Base-by-base conservation (phyloP, 768 basidiomycete species). In the Lactarius indigo region DNA sequence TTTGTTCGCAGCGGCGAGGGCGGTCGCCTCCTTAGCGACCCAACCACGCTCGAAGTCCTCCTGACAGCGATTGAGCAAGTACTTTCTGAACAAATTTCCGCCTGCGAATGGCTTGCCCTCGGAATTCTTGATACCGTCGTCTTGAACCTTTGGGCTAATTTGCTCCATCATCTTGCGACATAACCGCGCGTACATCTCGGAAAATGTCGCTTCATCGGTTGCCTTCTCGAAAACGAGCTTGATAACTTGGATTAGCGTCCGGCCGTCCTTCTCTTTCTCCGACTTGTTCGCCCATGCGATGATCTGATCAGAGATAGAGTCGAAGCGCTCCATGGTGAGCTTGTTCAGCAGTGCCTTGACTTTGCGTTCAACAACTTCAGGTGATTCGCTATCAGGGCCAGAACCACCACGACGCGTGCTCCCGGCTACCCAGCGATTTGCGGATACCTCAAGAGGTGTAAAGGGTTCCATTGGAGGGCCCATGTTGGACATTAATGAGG, bases 41-140 rank as follows among this genome's bases (percentile, higher is more conserved):
- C 96, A 98, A 7, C 95, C 95, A 68, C 89, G 87, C 81, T 98
- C 96, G 77, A 98, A 98, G 79, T 98, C 96, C 74, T 97, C 93
- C 75, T 97, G 96, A 79, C 96, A 98, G 54, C 96, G 87, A 75
- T 96, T 96, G 63, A 98, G 84, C 26, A 98, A 85, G 79, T 98
- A 98, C 79, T 96, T 96, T 69, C 96, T 84, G 90, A 98, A 99
- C 52, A 98, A 85, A 66, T 92, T 88, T 58, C 96, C 96, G 71
- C 96, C 96, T 54, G 91, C 83, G 66, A 96, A 90, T n/a, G 91
- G 91, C 74, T 90, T 90, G 74, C 92, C 93, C 69, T 95, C 92
- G 15, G 79, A 52, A 69, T 87, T 88, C 79, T 83, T 87, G 79
- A 96, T 91, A 12, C 89, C 87, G 66, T 94, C 92, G 74, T 98